phyloP scores from a whole-genome alignment of 305 asterid species.

The Fraxinus latifolia region DNA sequence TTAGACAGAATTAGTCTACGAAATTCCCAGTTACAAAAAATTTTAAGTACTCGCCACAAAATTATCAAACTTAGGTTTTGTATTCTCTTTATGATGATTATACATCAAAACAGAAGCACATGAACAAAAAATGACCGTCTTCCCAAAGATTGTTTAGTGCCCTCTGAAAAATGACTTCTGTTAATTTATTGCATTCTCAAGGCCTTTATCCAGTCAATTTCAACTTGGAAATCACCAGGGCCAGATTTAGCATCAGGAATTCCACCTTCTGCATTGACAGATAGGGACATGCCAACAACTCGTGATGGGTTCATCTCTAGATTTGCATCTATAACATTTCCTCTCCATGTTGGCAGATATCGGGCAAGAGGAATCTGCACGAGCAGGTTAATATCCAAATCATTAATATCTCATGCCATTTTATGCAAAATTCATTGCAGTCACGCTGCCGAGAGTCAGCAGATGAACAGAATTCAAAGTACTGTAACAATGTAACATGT shows the following conservation, averaged over 20 bases:
- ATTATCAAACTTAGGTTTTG: neutral
- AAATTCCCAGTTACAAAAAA: neutral
- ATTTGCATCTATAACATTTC: slow-evolving; percentile 72
- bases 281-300: slow-evolving; percentile 71
- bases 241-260: slow-evolving; percentile 68
- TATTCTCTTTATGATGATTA: neutral
- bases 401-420: neutral
- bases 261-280: slow-evolving; percentile 84
- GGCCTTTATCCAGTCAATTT: slow-evolving; percentile 92
- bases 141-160: slow-evolving; percentile 6
- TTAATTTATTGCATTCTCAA: slow-evolving; percentile 46
- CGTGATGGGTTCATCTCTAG: slow-evolving; percentile 91
- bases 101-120: neutral
- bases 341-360: slow-evolving; percentile 93
- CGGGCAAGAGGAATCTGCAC: slow-evolving; percentile 79
- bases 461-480: neutral
- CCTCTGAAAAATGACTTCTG: slow-evolving; percentile 8
- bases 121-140: neutral
- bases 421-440: neutral
- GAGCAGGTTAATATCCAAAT: neutral
- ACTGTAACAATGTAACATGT: neutral
- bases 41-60: neutral
- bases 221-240: slow-evolving; percentile 75
- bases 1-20: neutral
- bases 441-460: neutral